Percentiles rank a stretch among this genome's conserved stretches.
Conservation (phyloP, 1,139 yeast species). For the Geotrichum siamense region DNA sequence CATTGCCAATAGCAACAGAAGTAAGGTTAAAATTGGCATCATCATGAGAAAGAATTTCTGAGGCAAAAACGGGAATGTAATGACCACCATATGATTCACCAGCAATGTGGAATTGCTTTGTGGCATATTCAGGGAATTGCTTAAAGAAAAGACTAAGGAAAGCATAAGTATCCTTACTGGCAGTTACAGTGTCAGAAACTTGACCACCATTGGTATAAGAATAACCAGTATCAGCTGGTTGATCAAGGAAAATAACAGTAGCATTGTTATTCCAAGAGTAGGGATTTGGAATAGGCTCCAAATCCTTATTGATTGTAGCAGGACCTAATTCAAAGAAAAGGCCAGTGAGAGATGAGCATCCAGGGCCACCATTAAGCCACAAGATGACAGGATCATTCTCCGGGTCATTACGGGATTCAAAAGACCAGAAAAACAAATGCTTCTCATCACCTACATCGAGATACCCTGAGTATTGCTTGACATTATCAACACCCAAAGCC, state of each 20-base stretch:
- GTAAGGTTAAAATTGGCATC: slow-evolving; percentile 61
- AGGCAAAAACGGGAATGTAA: slow-evolving; percentile 72
- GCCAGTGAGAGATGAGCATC: slow-evolving; percentile 88
- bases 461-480: slow-evolving; percentile 78
- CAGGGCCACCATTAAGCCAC: slow-evolving; percentile 92
- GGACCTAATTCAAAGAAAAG: slow-evolving; percentile 88
- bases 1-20: slow-evolving; percentile 76
- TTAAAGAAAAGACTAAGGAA: slow-evolving; percentile 72
- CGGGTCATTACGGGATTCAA: slow-evolving; percentile 88
- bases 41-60: slow-evolving; percentile 56
- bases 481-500: slow-evolving; percentile 61
- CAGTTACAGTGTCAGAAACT: slow-evolving; percentile 57
- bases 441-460: slow-evolving; percentile 79
- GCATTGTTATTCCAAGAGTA: slow-evolving; percentile 87
- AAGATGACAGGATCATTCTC: slow-evolving; percentile 72
- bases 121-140: slow-evolving; percentile 59
- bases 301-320: slow-evolving; percentile 56
- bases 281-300: slow-evolving; percentile 70
- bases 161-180: slow-evolving; percentile 72
- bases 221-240: slow-evolving; percentile 91
- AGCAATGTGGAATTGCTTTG: slow-evolving; percentile 63
- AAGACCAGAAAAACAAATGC: slow-evolving; percentile 79
- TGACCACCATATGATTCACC: slow-evolving; percentile 91
- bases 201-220: slow-evolving; percentile 51
- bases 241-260: slow-evolving; percentile 84